Percentiles rank a stretch among this genome's conserved stretches.
Conservation (phyloP, 169 alveolate genomes). For the Eimeria acervulina region DNA sequence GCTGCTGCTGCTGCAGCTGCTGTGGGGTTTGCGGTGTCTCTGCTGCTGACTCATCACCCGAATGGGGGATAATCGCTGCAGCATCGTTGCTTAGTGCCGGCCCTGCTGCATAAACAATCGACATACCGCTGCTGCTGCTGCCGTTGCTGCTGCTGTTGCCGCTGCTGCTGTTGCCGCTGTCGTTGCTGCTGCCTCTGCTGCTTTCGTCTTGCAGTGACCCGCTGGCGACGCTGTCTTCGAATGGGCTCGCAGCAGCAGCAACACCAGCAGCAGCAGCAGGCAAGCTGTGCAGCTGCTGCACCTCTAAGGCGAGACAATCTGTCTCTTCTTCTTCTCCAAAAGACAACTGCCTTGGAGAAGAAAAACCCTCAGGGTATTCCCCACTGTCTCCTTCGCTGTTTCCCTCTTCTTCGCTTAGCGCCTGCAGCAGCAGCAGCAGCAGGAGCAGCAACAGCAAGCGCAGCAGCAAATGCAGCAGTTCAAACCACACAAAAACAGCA, state of each 20-base stretch:
- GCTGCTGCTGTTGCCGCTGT: background rate
- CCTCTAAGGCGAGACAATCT: background rate
- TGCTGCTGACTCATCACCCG: background rate
- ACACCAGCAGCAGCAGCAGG: background rate
- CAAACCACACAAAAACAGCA: background rate
- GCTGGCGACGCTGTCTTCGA: too few species aligned
- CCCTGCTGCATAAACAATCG: background rate
- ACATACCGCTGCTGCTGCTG: conserved; percentile 9
- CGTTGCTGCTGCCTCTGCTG: too few species aligned
- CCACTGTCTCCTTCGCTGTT: background rate
- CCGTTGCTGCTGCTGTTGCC: conserved; percentile 30
- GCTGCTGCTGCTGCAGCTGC: conserved; percentile 34
- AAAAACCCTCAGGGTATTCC: background rate
- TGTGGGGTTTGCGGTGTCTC: background rate
- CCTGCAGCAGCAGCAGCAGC: conserved; percentile 36
- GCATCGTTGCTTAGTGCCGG: background rate
- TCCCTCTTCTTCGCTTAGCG: conserved; percentile 17
- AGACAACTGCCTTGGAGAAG: conserved; percentile 21
- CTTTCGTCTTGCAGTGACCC: too few species aligned
- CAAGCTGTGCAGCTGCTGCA: background rate
- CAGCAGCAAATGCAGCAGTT: background rate
- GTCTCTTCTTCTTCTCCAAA: background rate
- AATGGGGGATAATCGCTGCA: background rate
- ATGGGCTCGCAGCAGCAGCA: background rate
- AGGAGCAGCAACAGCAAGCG: background rate